Conservation (phyloP, 2,329 filamentous ascomycete genomes). For the Neofusicoccum parvum region DNA sequence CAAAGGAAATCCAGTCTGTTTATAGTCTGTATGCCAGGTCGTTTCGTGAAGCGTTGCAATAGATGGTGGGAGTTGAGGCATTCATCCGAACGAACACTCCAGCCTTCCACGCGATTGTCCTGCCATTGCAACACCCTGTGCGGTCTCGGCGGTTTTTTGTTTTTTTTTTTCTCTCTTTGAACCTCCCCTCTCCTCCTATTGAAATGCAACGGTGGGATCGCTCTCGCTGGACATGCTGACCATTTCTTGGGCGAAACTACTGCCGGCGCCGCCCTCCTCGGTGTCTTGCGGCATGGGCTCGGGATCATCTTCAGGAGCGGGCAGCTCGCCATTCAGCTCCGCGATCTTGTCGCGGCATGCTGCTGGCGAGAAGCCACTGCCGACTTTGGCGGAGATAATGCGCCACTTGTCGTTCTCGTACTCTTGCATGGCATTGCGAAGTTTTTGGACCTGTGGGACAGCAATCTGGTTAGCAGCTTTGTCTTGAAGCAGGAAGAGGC, state of each 20-base stretch:
- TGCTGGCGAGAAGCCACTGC: constrained; percentile 82
- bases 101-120: no score
- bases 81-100: not conserved
- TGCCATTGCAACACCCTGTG: not conserved
- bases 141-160: not conserved
- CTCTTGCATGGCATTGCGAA: constrained; percentile 75
- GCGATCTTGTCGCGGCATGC: constrained; percentile 81
- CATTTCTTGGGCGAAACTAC: constrained; percentile 15
- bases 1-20: constrained; percentile 9
- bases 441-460: constrained; percentile 68
- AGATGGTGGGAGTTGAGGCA: not conserved
- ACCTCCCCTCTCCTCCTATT: not conserved
- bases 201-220: constrained; percentile 15
- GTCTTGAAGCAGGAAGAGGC: not conserved
- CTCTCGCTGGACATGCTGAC: constrained; percentile 17
- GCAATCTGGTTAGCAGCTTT: not conserved
- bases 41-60: no score
- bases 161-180: not conserved
- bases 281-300: constrained; percentile 13
- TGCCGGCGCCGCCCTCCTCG: constrained; percentile 12
- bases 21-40: not conserved
- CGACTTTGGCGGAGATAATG: constrained; percentile 87
- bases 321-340: constrained; percentile 50
- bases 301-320: constrained; percentile 11
- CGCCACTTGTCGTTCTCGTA: constrained; percentile 94